These are phyloP conservation scores for Ceratocystis ficicola DNA, from an alignment of 2,329 filamentous ascomycete species.

Conservation along the genomic window DNA sequence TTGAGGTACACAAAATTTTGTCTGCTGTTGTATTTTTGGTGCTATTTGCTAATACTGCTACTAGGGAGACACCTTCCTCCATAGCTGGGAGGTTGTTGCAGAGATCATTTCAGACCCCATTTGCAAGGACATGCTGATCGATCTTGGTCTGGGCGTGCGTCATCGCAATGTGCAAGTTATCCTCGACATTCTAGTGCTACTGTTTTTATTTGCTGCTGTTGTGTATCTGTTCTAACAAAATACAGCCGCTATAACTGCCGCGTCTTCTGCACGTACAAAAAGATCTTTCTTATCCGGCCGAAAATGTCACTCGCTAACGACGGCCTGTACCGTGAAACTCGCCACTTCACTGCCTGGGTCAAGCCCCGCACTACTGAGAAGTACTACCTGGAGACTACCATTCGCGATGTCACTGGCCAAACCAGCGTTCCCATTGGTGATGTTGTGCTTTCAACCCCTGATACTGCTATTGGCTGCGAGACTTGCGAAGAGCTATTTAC, in stretches of 20 bases:
- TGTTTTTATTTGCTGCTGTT: background rate
- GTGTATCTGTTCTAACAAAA: background rate
- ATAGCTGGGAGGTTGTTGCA: slow-evolving; percentile 29
- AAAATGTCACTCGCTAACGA: slow-evolving; percentile 30
- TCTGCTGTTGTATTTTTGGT: background rate
- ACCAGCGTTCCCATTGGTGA: slow-evolving; percentile 34
- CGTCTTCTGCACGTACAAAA: slow-evolving; percentile 29
- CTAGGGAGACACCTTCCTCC: slow-evolving; percentile 28
- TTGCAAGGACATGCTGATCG: slow-evolving; percentile 28
- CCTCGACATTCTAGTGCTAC: background rate
- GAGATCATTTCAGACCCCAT: slow-evolving; percentile 29
- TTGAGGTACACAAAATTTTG: slow-evolving; percentile 24
- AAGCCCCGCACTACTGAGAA: slow-evolving; percentile 30
- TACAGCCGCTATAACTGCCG: slow-evolving; percentile 31
- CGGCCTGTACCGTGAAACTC: slow-evolving; percentile 32
- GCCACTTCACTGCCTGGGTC: slow-evolving; percentile 34
- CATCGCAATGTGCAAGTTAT: slow-evolving; percentile 20
- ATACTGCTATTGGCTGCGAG: slow-evolving; percentile 33
- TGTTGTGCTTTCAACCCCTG: slow-evolving; percentile 30
- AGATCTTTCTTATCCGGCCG: slow-evolving; percentile 24
- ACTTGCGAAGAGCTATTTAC: slow-evolving; percentile 33
- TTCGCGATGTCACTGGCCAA: slow-evolving; percentile 28
- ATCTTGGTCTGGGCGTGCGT: slow-evolving; percentile 28
- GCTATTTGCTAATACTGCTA: background rate
- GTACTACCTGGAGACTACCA: slow-evolving; percentile 30